phyloP scores from a whole-genome alignment of 2,329 filamentous ascomycete species.

The Microthyrium microscopicum region DNA sequence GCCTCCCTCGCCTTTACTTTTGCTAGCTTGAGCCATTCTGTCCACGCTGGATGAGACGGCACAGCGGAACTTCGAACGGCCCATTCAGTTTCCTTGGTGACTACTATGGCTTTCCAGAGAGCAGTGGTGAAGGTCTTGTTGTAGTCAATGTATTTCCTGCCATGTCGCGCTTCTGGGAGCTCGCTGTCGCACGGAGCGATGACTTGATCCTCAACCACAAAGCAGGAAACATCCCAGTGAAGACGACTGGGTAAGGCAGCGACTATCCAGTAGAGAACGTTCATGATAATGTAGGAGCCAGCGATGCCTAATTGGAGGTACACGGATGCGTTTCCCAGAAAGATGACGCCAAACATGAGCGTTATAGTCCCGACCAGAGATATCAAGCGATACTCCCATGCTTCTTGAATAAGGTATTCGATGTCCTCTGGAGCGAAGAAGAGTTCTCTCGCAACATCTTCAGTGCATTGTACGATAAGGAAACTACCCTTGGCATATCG shows the following conservation, averaged over 20 bases:
- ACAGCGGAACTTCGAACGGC: slow-evolving; percentile 23
- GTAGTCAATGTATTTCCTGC: slow-evolving; percentile 2
- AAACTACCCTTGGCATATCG: slow-evolving; percentile 34
- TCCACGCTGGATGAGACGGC: slow-evolving; percentile 25
- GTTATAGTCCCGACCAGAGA: slow-evolving; percentile 32
- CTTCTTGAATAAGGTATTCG: slow-evolving; percentile 26
- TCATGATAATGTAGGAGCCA: slow-evolving; percentile 31
- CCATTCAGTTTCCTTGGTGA: slow-evolving; percentile 28
- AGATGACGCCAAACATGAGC: slow-evolving; percentile 35
- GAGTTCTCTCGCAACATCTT: slow-evolving; percentile 32
- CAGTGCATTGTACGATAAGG: slow-evolving; percentile 30
- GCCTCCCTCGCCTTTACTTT: neutral
- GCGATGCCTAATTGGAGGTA: slow-evolving; percentile 32
- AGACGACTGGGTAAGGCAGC: slow-evolving; percentile 29
- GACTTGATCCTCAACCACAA: slow-evolving; percentile 27
- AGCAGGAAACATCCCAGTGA: slow-evolving; percentile 32
- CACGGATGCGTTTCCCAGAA: slow-evolving; percentile 30
- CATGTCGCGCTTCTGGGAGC: neutral
- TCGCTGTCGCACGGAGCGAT: slow-evolving; percentile 18
- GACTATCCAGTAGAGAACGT: slow-evolving; percentile 33
- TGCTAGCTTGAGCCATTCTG: slow-evolving; percentile 23
- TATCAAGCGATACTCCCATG: slow-evolving; percentile 26
- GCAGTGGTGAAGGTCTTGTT: slow-evolving; percentile 28
- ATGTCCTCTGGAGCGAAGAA: slow-evolving; percentile 35
- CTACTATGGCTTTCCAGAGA: slow-evolving; percentile 31